Evolutionary conservation across 23 red algal species (phyloP).

Genomic region (Cyanidium caldarium): DNA sequence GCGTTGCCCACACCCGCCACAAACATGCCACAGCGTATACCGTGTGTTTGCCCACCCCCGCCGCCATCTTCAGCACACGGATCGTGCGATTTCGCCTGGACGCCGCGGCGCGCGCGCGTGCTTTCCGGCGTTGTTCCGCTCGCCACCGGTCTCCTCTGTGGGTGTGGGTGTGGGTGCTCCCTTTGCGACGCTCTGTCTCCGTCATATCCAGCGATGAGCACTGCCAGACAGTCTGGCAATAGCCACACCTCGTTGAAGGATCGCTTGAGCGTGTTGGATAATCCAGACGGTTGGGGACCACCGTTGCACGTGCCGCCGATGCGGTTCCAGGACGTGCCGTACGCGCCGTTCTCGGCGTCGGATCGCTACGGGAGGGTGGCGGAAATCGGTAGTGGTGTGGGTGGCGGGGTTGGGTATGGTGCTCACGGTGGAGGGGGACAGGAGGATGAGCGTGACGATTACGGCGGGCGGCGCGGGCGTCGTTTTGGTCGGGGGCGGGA

Average conservation of each 20-base stretch:
- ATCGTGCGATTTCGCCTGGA: too few relatives aligned
- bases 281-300: slow-evolving; percentile 88
- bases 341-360: slow-evolving; percentile 89
- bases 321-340: slow-evolving; percentile 87
- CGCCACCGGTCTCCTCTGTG: slow-evolving; percentile 1
- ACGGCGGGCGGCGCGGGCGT: not conserved
- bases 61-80: too few relatives aligned
- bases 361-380: slow-evolving; percentile 78
- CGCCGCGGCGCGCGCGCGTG: too few relatives aligned
- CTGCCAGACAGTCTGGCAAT: too few relatives aligned
- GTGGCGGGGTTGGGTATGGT: not conserved
- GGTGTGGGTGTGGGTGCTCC: too few relatives aligned
- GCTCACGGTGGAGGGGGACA: slow-evolving; percentile 23
- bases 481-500: not conserved
- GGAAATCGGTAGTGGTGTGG: slow-evolving; percentile 17
- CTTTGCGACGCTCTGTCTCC: too few relatives aligned
- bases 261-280: slow-evolving; percentile 33
- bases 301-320: slow-evolving; percentile 75
- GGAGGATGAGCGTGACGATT: slow-evolving; percentile 8
- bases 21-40: too few relatives aligned
- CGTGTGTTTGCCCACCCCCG: too few relatives aligned
- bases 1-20: too few relatives aligned
- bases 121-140: not conserved
- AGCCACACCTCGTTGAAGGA: too few relatives aligned
- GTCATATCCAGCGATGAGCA: too few relatives aligned